Evolutionary conservation across 257 asterid species (phyloP), one percentile per base, ranked within the genome.

Genomic region (Fraxinus pennsylvanica): DNA sequence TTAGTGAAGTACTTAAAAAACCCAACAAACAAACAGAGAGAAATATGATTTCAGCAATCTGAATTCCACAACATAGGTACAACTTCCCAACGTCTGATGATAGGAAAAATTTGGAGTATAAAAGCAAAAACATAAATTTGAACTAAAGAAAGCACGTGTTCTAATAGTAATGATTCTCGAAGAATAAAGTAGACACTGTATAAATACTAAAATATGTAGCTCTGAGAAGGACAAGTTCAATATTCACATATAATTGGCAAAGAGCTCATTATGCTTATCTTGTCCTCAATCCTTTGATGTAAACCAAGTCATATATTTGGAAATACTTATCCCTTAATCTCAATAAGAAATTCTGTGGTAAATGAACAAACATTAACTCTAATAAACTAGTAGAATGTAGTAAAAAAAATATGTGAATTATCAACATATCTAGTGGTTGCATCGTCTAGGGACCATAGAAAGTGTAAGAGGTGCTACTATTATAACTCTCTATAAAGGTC

Each of bases 381-480:
- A 52, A 59, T n/a, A 52, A 8, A 59, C 32, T 59, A 59, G 3
- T 12, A 21, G 12, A 59, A 59, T 59, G 67, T 22, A 21, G 30
- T 59, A 59, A 59, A n/a, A 1, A 36, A 22, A 3, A 2, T n/a
- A 35, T 19, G 27, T 59, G 4, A 59, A n/a, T 36, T 36, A 6
- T 21, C 29, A 21, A 9, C 30, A 59, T 22, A 59, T 59, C 10
- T 59, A 5, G 39, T 36, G 7, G 39, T 36, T 36, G 7, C 3
- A 6, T 36, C 9, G 92, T 75, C 79, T 90, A 22, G 95, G 96
- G 77, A 93, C 96, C 15, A 35, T 92, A 22, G 92, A 89, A 63
- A 89, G 92, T 76, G 88, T 92, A 32, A 94, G 97, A 72, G 98
- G 97, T 6, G 97, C 96, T 54, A 84, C 84, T 1, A 77, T 89